Base-by-base conservation (phyloP, 2,329 filamentous ascomycete genomes). In the Hymenoscyphus occultus region DNA sequence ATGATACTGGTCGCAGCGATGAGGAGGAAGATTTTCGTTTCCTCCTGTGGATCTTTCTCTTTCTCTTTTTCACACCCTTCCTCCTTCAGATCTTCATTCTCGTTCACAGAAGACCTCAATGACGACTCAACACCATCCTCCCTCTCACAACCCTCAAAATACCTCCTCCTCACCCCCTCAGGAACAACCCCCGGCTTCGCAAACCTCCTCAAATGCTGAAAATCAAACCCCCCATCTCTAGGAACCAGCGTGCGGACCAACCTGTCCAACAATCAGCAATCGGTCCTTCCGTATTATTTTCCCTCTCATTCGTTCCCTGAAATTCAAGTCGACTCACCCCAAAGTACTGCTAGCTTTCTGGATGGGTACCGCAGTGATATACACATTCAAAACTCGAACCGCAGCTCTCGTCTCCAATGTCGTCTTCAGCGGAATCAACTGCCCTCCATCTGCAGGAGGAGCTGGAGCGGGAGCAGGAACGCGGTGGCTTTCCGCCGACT, bases 131-230 rank as follows among this genome's bases (percentile, higher is more conserved):
- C 1, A 22, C 9, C 45, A 19, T 35, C 32, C n/a, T 51, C 19
- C 45, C 19, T n/a, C n/a, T n/a, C 45, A 14, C 7, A 6, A 28
- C 6, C n/a, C 9, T 51, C n/a, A 51, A 22, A 51, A 19, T 12
- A 13, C 57, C 12, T 81, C 69, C 84, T 85, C 56, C 2, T 28
- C 35, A 16, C 87, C 69, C 84, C 84, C 67, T 83, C 79, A 10
- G 90, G 89, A 9, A 93, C 81, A 72, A 90, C 88, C 62, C 81
- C 80, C 58, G 84, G 85, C 76, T 93, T 92, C 65, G 88, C 90
- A 75, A 92, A 91, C 75, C 90, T 85, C 68, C 90, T 89, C 64
- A 94, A 82, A 78, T 94, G 87, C 78, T 86, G 84, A 71, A 89
- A 80, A 80, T 84, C 84, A 77, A 87, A 85, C 82, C 83, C 84